Conservation (phyloP, 2,329 filamentous ascomycete genomes). For the Pseudocercospora vitis region DNA sequence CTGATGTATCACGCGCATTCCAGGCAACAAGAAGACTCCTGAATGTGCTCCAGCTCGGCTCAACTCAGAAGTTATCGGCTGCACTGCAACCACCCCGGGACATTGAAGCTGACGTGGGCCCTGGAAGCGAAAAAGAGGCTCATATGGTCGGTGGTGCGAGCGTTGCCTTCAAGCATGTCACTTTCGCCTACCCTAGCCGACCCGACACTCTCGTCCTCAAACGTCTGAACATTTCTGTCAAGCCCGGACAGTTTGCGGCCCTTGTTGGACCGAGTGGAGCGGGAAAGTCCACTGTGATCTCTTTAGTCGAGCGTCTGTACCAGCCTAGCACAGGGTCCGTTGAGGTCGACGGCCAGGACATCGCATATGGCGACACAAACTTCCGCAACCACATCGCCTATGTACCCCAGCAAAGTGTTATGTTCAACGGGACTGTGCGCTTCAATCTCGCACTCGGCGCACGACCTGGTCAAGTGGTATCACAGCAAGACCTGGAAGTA, state of each 20-base stretch:
- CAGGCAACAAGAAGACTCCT: not conserved
- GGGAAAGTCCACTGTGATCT: slow-evolving; percentile 43
- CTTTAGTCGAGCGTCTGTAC: slow-evolving; percentile 53
- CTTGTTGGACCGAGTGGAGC: slow-evolving; percentile 44
- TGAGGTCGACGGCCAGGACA: slow-evolving; percentile 49
- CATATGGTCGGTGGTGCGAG: not conserved
- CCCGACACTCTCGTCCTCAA: slow-evolving; percentile 58
- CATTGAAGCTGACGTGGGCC: not conserved
- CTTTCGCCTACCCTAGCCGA: slow-evolving; percentile 65
- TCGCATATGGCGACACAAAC: slow-evolving; percentile 39
- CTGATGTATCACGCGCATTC: slow-evolving; percentile 59
- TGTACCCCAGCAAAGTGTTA: slow-evolving; percentile 49
- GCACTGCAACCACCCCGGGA: not conserved
- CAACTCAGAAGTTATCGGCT: not conserved
- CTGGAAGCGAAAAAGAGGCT: not conserved
- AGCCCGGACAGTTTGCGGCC: slow-evolving; percentile 41
- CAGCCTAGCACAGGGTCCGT: slow-evolving; percentile 64
- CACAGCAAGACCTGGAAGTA: slow-evolving; percentile 61
- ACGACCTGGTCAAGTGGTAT: slow-evolving; percentile 55
- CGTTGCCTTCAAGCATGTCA: slow-evolving; percentile 55
- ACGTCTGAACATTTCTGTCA: slow-evolving; percentile 30
- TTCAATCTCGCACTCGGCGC: slow-evolving; percentile 44
- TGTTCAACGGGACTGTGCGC: slow-evolving; percentile 47
- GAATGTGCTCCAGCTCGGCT: not conserved
- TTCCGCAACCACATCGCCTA: slow-evolving; percentile 47